Base-by-base conservation (phyloP, 2,329 filamentous ascomycete species). In the Penicillium rolfsii region DNA sequence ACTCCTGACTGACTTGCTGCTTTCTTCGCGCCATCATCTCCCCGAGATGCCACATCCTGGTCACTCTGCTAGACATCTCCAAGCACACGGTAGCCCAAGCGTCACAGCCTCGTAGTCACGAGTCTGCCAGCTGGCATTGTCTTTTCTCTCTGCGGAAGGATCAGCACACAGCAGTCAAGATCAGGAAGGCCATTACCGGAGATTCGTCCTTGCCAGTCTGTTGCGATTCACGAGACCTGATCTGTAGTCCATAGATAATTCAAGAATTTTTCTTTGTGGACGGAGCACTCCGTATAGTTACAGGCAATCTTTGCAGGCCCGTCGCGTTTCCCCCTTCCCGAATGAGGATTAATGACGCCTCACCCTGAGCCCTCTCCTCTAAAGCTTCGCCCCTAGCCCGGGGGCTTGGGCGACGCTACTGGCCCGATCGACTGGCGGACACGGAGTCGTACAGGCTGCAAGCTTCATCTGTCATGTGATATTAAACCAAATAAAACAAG, bases 381-480 rank as follows among this genome's bases (percentile, higher is more conserved):
- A 50, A 50, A 55, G 58, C 60, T 53, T 61, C 63, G 58, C 57
- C 58, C 46, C 58, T 35, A 54, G 49, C 57, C 65, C 64, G 59
- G 49, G 41, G 61, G 49, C 60, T 38, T 66, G 62, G 65, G 46
- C 52, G 58, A 33, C 49, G 33, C 30, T 36, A 62, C 45, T 35
- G 60, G 63, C 64, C 62, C 65, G 54, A 64, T 48, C 54, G 38
- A 43, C 41, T 56, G 53, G 43, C 35, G 58, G 54, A 52, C 30
- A 49, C 56, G 54, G 46, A 66, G 63, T 68, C 61, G 59, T 64
- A 70, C 64, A 62, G 54, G 60, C 57, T 50, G 64, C 69, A 72
- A 66, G 68, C 71, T 71, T 70, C 60, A 60, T 55, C 61, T 66
- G 70, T 71, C 71, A 72, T 68, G 71, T 73, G 70, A 73, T 71